Base-by-base conservation (phyloP, 768 basidiomycete genomes). In the Tulasnella sp. region DNA sequence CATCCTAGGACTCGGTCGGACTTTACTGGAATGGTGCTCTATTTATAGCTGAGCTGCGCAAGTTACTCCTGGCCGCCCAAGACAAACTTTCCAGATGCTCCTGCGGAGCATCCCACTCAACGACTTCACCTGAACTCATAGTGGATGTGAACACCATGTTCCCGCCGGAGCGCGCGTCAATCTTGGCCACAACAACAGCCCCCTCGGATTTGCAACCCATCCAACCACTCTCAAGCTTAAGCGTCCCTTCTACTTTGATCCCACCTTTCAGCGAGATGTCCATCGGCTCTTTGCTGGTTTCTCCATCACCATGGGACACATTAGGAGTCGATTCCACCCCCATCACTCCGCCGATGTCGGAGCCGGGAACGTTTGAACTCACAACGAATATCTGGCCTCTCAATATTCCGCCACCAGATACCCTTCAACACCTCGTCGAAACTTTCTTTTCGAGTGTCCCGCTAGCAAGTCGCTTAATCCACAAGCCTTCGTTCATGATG, bases 401-500 rank as follows among this genome's bases (percentile, higher is more conserved):
- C 24, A 74, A 62, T 24, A 76, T 77, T 6, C 82, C 73, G 3
- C 77, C 79, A 27, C 81, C 71, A 75, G 44, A 27, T 42, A 72
- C 80, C n/a, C 75, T 74, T 16, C 24, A 62, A 3, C 78, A 77
- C 81, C 73, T 81, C 24, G 74, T 80, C 27, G 80, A 81, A 8
- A 56, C 72, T 16, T 81, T 81, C 80, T 80, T 81, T 16, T 18
- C 31, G 3, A 34, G 31, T 36, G 80, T 76, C 10, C 79, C 80
- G 12, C 58, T 46, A 34, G 80, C 73, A 62, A 71, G 27, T 46
- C 44, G 74, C 12, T 40, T 81, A 21, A 38, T 81, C n/a, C 80
- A 81, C 34, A 52, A 80, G 31, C 80, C 80, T 16, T 75, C 80
- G 16, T 81, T 81, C 71, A 72, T 80, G 46, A n/a, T 72, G 2